These are phyloP conservation scores for Coniosporium apollinis DNA, from an alignment of 495 filamentous ascomycete genomes.

Conservation along the genomic window DNA sequence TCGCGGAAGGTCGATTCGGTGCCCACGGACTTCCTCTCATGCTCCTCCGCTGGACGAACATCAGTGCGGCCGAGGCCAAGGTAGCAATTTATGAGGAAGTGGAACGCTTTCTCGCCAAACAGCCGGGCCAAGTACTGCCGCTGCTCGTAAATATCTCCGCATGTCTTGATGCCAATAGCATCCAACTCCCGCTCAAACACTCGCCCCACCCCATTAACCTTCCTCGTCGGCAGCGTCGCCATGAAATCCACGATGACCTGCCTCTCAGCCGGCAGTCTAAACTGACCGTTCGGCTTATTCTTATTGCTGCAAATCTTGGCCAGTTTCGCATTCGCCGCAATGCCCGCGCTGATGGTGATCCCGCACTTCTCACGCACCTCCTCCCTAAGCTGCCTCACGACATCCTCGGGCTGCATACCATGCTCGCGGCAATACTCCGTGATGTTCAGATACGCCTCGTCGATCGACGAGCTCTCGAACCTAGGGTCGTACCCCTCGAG, in stretches of 20 bases:
- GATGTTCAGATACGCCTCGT: slow-evolving; percentile 94
- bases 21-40: slow-evolving; percentile 85
- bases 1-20: slow-evolving; percentile 89
- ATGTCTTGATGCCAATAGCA: slow-evolving; percentile 73
- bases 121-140: slow-evolving; percentile 54
- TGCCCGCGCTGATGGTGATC: slow-evolving; percentile 86
- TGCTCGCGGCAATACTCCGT: slow-evolving; percentile 68
- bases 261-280: slow-evolving; percentile 51
- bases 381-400: slow-evolving; percentile 54
- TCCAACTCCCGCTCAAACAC: slow-evolving; percentile 88
- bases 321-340: slow-evolving; percentile 80
- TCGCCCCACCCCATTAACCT: slow-evolving; percentile 84
- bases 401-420: slow-evolving; percentile 49
- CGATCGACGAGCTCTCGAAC: slow-evolving; percentile 84
- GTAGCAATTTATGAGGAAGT: slow-evolving; percentile 70
- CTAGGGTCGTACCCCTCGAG: slow-evolving; percentile 73
- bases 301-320: slow-evolving; percentile 90
- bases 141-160: slow-evolving; percentile 71
- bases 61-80: slow-evolving; percentile 80
- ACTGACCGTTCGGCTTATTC: slow-evolving; percentile 96
- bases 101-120: slow-evolving; percentile 81
- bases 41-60: slow-evolving; percentile 72
- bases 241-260: slow-evolving; percentile 69
- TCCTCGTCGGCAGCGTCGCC: slow-evolving; percentile 61
- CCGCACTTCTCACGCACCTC: slow-evolving; percentile 62